Evolutionary conservation across 2,329 filamentous ascomycete genomes (phyloP), one percentile per base, ranked within the genome.

Genomic region (Scytalidium lignicola): DNA sequence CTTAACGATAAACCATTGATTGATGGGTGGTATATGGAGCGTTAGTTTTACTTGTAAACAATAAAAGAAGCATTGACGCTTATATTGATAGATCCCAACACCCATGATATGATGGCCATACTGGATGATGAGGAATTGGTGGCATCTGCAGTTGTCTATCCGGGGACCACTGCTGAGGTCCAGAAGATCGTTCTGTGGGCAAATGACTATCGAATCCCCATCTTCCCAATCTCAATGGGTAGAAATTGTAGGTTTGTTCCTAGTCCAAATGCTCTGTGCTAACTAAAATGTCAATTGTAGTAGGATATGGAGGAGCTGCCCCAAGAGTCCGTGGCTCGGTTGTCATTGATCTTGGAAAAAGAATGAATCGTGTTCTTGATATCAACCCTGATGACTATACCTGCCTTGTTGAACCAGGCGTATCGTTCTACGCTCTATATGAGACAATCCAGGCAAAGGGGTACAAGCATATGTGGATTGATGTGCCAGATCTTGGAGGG

Each of bases 221-320:
- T 77, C 32, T 78, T 71, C 55, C 73, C 74, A 9, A 72, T 75
- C 49, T 74, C 69, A 2, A 70, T 74, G 53, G 74, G 74, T 1
- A 63, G 73, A 32, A 76, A 77, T 48, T 37, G 32, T 37, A 37
- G 15, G 32, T 37, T n/a, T 7, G 6, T 37, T 17, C 32, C 6
- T 5, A 17, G 4, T 37, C 15, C n/a, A n/a, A 7, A 15, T 37
- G n/a, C 15, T 37, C 15, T 5, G 4, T 5, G 32, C 32, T 37
- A 37, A n/a, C 5, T 17, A 37, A 15, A 5, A 37, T 17, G 10
- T 37, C n/a, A 17, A 15, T n/a, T 17, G 15, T 17, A 37, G 64
- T 76, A 2, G 78, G 75, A 8, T 80, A 79, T 49, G 76, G 76
- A n/a, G 76, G 75, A 15, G 72, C 73, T 6, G 75, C 74, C 0